Conservation (phyloP, 495 filamentous ascomycete species). For the Filosporella fistucella region DNA sequence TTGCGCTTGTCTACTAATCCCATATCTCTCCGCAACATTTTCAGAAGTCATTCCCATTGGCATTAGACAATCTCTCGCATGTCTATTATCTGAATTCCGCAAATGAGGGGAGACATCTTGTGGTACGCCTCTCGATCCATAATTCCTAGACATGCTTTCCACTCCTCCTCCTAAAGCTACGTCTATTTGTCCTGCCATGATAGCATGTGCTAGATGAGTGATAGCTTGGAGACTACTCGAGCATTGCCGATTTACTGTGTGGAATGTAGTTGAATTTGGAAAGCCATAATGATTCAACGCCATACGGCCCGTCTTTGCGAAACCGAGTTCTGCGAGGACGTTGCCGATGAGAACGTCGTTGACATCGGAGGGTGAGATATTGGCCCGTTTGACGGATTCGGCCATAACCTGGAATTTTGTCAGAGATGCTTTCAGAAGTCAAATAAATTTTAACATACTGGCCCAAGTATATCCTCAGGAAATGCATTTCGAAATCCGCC, state of each 20-base stretch:
- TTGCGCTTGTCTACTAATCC: conserved; percentile 54
- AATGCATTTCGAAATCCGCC: conserved; percentile 81
- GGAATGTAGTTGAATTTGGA: conserved; percentile 57
- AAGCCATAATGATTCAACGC: conserved; percentile 63
- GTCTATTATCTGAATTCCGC: conserved; percentile 48
- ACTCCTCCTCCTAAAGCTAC: conserved; percentile 68
- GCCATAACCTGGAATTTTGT: conserved; percentile 34
- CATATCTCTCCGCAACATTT: conserved; percentile 65
- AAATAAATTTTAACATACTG: conserved; percentile 39
- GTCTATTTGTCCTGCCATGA: conserved; percentile 57
- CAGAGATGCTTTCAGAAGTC: background rate
- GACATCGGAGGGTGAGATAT: conserved; percentile 56
- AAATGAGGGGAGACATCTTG: conserved; percentile 61
- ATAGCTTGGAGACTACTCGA: conserved; percentile 62
- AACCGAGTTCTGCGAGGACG: conserved; percentile 68
- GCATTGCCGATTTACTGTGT: conserved; percentile 68
- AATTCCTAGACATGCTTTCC: conserved; percentile 71
- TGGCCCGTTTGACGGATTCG: conserved; percentile 57
- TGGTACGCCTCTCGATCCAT: conserved; percentile 61
- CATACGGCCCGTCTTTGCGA: conserved; percentile 70
- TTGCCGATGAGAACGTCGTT: conserved; percentile 65
- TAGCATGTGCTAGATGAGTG: conserved; percentile 55
- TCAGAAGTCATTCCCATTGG: conserved; percentile 69
- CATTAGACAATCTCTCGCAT: conserved; percentile 67
- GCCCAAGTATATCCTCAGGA: conserved; percentile 79